These are phyloP conservation scores for Aaosphaeria pasadenensis DNA, from an alignment of 2,329 filamentous ascomycete species.

Conservation along the genomic window DNA sequence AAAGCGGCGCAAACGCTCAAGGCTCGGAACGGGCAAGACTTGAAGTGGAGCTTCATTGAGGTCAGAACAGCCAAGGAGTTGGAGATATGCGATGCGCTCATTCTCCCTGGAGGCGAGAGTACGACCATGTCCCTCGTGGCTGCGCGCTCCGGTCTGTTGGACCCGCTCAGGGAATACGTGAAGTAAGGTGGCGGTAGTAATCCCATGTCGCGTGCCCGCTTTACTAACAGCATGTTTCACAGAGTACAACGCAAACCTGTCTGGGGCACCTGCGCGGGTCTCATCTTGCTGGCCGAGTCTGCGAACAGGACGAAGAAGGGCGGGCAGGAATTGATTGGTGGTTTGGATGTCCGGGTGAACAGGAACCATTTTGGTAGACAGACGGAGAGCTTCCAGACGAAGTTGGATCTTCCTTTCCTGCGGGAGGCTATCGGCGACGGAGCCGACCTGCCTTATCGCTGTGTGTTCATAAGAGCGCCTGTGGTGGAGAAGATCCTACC, in stretches of 20 bases:
- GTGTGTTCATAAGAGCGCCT: constrained; percentile 91
- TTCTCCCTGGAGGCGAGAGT: constrained; percentile 93
- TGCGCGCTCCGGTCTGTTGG: constrained; percentile 73
- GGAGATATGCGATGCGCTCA: constrained; percentile 71
- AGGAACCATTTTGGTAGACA: constrained; percentile 95
- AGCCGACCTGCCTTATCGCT: constrained; percentile 61
- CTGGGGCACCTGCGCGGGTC: constrained; percentile 94
- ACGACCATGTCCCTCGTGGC: constrained; percentile 91
- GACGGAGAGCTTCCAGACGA: constrained; percentile 82
- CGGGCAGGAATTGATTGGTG: constrained; percentile 90
- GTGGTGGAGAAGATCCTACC: constrained; percentile 81
- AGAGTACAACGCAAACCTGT: constrained; percentile 75
- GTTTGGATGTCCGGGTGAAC: constrained; percentile 84
- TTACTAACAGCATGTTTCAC: constrained; percentile 6
- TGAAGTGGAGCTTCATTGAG: constrained; percentile 64
- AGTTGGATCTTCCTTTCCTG: constrained; percentile 71
- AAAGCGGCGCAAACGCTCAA: constrained; percentile 59
- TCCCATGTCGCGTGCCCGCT: constrained; percentile 5
- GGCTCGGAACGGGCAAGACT: constrained; percentile 11
- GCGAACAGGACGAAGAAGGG: constrained; percentile 87
- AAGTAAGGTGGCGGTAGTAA: constrained; percentile 58
- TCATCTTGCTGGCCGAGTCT: constrained; percentile 85
- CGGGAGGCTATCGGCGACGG: constrained; percentile 20
- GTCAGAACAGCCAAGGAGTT: constrained; percentile 76
- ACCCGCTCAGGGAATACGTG: constrained; percentile 84